These are phyloP conservation scores for Globisporangium camurandrum DNA, from an alignment of 352 stramenopile species.

Conservation along the genomic window DNA sequence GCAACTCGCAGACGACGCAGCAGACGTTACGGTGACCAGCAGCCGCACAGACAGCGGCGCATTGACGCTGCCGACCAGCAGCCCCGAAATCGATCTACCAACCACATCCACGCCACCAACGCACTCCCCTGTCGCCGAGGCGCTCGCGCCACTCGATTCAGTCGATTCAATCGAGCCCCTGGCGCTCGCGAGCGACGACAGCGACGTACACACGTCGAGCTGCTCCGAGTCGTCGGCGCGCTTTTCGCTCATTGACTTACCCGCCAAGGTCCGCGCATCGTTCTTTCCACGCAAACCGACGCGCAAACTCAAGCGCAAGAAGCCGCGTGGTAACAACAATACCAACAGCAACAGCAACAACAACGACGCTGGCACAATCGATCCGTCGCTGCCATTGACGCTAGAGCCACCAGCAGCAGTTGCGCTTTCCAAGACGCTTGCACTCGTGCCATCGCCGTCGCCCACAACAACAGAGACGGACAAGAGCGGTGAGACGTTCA, in stretches of 20 bases:
- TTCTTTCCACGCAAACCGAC: constrained; percentile 26
- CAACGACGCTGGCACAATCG: too few species aligned
- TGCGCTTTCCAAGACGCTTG: constrained; percentile 9
- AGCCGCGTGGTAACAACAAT: constrained; percentile 1
- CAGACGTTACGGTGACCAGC: not conserved
- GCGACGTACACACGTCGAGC: constrained; percentile 42
- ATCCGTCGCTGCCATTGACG: too few species aligned
- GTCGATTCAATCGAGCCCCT: too few species aligned
- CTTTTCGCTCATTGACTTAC: constrained; percentile 39
- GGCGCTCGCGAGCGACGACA: constrained; percentile 26
- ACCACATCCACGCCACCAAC: not conserved
- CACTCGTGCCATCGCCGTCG: constrained; percentile 23
- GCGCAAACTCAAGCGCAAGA: constrained; percentile 22
- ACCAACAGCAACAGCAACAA: not conserved
- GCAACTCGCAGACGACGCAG: constrained; percentile 4
- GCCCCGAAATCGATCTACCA: too few species aligned
- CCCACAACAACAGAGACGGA: constrained; percentile 9
- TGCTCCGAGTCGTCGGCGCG: constrained; percentile 25
- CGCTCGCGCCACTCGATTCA: not conserved
- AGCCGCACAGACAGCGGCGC: not conserved
- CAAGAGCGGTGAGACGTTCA: constrained; percentile 60
- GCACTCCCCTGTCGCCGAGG: not conserved
- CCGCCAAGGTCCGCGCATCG: constrained; percentile 31
- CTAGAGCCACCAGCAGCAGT: not conserved
- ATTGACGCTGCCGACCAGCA: not conserved